Base-by-base conservation (phyloP, 2,329 filamentous ascomycete species). In the Cryphonectria nitschkei region DNA sequence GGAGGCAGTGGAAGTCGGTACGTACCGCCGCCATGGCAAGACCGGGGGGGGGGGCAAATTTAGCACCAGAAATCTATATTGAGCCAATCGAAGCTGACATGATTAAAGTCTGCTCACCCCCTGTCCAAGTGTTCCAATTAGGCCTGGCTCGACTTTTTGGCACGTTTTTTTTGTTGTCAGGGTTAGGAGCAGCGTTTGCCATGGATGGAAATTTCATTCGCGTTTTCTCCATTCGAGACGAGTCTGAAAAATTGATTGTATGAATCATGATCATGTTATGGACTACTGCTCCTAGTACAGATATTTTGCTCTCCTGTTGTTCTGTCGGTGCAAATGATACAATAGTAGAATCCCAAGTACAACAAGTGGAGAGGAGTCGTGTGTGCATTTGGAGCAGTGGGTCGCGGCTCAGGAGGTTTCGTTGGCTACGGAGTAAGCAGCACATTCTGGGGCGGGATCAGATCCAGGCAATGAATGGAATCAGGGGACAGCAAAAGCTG, bases 381-480 rank as follows among this genome's bases (percentile, higher is more conserved):
- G 19, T 61, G 37, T 34, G 34, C 16, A 9, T 22, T 14, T 58
- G 54, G 54, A 58, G 13, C 54, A 32, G 54, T 58, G 54, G 58
- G 58, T 22, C 34, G 32, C 58, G 22, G 19, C 32, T 61, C 58
- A 61, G 58, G 58, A 61, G 54, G 58, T 39, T 39, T 61, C 22
- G 58, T 61, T 22, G 58, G 58, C 16, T 32, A 61, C 7, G 34
- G 58, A 37, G 16, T 19, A 14, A n/a, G 58, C 58, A 39, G 32
- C 58, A 22, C 16, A 37, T 16, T 56, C 54, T 34, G 58, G 26
- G 34, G 58, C 34, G 58, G 58, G n/a, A 39, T n/a, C 58, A 39
- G 58, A n/a, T n/a, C n/a, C 22, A n/a, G 22, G 39, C 58, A 61
- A 61, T 26, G 22, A 61, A 61, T 26, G 22, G 29, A 16, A 60